Base-by-base conservation (phyloP, 768 basidiomycete genomes). In the Lenzites betulinus region DNA sequence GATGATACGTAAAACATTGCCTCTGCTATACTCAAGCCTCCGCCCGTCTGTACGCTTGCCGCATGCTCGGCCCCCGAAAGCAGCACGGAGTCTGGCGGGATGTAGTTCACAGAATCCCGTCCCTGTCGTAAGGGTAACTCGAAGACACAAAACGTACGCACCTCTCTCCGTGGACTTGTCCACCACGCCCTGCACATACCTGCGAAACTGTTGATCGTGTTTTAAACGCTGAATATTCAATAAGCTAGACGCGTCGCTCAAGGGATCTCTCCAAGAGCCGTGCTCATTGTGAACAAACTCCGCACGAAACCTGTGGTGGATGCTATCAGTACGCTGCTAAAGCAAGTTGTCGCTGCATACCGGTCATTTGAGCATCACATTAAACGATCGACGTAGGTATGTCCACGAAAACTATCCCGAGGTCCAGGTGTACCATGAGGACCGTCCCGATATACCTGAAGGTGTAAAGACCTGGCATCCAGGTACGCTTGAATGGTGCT, bases 221-320 rank as follows among this genome's bases (percentile, higher is more conserved):
- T 13, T 16, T 18, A 39, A 39, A 39, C 18, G 38, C 61, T 58
- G 55, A 62, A 46, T 43, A 23, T 54, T 13, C 46, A 8, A 52
- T 48, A 63, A 63, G 62, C 52, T 55, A 63, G 62, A 46, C 62
- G 62, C 53, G 62, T 63, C 53, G 44, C 46, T 13, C 26, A 63
- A 35, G 62, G 62, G 28, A 59, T 59, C 13, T 54, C 82, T 25
- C 87, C 84, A 43, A 83, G 84, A 68, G 78, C 83, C 44, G 85
- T 91, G 42, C 81, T 92, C 52, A 82, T 92, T 63, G 89, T 92
- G 15, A 92, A 92, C 76, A 92, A 92, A 72, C 77, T 89, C 33
- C 83, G 90, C 46, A 92, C 90, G 39, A 83, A 85, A 57, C 87
- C 87, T 9, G 90, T 92, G 58, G 83, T 90, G 53, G 81, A 85